Evolutionary conservation across 1,139 yeast species (phyloP).

Genomic region (Spathaspora sp.): DNA sequence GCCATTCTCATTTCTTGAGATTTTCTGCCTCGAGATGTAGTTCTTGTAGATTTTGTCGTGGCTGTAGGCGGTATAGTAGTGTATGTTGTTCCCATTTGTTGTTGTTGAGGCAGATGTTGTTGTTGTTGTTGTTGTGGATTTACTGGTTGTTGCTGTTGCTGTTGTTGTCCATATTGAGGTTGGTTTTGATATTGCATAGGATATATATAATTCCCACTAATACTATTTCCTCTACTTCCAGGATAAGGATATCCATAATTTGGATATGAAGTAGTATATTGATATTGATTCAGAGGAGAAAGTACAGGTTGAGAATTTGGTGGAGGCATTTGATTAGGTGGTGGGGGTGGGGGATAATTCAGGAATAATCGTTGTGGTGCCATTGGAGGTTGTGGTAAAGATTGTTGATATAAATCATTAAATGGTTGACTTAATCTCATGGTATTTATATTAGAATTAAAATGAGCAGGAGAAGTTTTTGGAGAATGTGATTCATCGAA

Average conservation of each 20-base stretch:
- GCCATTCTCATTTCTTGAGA: slow-evolving; percentile 8
- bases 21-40: slow-evolving; percentile 4
- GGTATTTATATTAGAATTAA: slow-evolving; percentile 14
- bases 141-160: slow-evolving; percentile 4
- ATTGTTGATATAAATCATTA: slow-evolving; percentile 4
- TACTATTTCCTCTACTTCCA: slow-evolving; percentile 12
- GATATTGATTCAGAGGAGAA: slow-evolving; percentile 12
- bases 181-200: slow-evolving; percentile 12
- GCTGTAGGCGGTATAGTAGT: slow-evolving; percentile 11
- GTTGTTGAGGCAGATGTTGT: slow-evolving; percentile 5
- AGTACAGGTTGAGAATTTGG: slow-evolving; percentile 3
- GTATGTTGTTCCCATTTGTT: slow-evolving; percentile 9
- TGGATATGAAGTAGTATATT: slow-evolving; percentile 10
- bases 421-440: slow-evolving; percentile 6
- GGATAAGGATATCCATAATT: slow-evolving; percentile 10
- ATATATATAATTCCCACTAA: slow-evolving; percentile 11
- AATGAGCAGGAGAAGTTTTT: slow-evolving; percentile 36
- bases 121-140: background rate
- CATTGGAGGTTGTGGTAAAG: slow-evolving; percentile 8
- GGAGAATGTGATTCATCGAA: slow-evolving; percentile 46
- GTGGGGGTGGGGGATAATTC: slow-evolving; percentile 5
- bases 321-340: slow-evolving; percentile 6
- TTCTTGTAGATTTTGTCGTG: slow-evolving; percentile 6
- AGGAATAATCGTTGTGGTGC: slow-evolving; percentile 11
- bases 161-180: slow-evolving; percentile 3